Evolutionary conservation across 2,329 filamentous ascomycete species (phyloP).

Genomic region (Scedosporium aurantiacum): DNA sequence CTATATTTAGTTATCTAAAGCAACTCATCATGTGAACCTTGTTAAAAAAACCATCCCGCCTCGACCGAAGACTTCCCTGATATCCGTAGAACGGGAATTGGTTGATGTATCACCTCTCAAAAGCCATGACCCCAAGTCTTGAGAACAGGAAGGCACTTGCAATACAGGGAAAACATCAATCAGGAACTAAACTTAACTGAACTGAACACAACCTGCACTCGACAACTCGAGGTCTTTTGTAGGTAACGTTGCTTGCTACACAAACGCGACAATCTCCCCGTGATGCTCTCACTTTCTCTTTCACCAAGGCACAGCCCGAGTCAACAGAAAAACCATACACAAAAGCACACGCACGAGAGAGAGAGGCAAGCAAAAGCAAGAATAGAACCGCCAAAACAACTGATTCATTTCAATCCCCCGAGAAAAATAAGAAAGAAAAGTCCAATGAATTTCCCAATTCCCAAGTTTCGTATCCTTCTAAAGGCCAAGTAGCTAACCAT

Average conservation of each 20-base stretch:
- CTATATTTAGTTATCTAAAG: too few relatives aligned
- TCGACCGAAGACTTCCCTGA: too few relatives aligned
- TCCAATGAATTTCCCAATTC: background rate
- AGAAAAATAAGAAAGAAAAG: conserved; percentile 1
- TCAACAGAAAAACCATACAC: background rate
- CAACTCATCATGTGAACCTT: too few relatives aligned
- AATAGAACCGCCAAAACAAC: conserved; percentile 9
- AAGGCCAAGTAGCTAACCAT: conserved; percentile 4
- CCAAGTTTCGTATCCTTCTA: conserved; percentile 2
- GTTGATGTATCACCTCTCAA: too few relatives aligned
- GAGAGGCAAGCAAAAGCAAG: conserved; percentile 5
- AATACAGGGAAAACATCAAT: background rate
- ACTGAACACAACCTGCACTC: background rate
- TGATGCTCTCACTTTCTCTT: background rate
- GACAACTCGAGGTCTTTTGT: background rate
- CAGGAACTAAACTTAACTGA: background rate
- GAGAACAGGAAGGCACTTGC: too few relatives aligned
- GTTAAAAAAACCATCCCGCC: too few relatives aligned
- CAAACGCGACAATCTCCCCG: background rate
- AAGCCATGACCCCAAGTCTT: too few relatives aligned
- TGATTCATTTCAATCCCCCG: conserved; percentile 1
- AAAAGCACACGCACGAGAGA: conserved; percentile 6
- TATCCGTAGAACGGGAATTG: too few relatives aligned
- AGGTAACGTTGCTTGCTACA: background rate
- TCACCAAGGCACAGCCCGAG: background rate